Evolutionary conservation across 2,329 filamentous ascomycete genomes (phyloP).

Genomic region (Tolypocladium ovalisporum): DNA sequence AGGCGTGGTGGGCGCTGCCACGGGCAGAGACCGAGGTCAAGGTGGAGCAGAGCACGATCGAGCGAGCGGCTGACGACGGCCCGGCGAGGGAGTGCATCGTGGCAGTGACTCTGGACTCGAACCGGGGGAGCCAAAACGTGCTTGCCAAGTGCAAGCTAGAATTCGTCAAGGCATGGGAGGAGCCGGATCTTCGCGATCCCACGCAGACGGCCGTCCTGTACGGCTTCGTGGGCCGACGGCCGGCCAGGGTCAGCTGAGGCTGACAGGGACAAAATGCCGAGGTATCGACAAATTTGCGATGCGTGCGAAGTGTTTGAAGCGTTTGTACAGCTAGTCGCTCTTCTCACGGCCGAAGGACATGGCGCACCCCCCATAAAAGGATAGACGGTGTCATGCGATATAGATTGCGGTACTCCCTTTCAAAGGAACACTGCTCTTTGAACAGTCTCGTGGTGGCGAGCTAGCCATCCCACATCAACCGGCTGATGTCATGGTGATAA

Average conservation of each 20-base stretch:
- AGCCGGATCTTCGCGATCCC: conserved; percentile 12
- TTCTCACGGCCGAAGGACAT: neutral
- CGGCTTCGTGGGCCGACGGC: conserved; percentile 9
- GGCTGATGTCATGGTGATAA: neutral
- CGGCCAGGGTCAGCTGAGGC: neutral
- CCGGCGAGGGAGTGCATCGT: conserved; percentile 25
- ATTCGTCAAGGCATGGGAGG: conserved; percentile 28
- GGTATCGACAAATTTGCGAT: no score
- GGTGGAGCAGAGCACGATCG: conserved; percentile 28
- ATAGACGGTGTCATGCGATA: neutral
- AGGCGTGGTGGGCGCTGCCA: conserved; percentile 37
- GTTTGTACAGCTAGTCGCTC: no score
- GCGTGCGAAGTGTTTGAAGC: no score
- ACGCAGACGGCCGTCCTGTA: conserved; percentile 10
- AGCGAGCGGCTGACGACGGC: conserved; percentile 14
- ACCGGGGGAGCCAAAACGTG: conserved; percentile 44
- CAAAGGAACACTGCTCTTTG: neutral
- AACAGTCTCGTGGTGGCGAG: neutral
- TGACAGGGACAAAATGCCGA: neutral
- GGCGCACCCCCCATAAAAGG: neutral
- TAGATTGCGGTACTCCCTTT: neutral
- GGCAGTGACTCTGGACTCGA: conserved; percentile 36
- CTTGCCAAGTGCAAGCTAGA: conserved; percentile 37
- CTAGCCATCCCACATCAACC: neutral
- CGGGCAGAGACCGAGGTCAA: conserved; percentile 30